These are phyloP conservation scores for Sphaerulina populicola DNA, from an alignment of 2,329 filamentous ascomycete genomes.

Conservation along the genomic window DNA sequence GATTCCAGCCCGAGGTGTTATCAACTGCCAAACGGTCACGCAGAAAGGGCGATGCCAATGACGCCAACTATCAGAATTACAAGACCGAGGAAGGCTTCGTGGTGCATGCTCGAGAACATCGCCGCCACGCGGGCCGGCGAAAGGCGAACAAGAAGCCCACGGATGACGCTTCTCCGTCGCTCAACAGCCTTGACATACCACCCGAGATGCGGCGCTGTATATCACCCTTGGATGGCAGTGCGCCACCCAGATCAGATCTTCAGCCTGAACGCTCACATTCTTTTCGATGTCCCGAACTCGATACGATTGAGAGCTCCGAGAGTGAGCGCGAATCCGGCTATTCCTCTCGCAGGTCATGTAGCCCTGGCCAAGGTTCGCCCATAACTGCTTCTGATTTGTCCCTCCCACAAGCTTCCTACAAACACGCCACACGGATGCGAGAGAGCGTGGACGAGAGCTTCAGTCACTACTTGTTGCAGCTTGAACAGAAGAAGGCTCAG, in stretches of 20 bases:
- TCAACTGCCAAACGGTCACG: conserved; percentile 68
- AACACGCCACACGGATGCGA: conserved; percentile 47
- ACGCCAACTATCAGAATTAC: conserved; percentile 56
- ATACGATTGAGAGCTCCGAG: conserved; percentile 54
- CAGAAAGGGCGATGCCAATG: conserved; percentile 55
- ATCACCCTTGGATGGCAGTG: conserved; percentile 30
- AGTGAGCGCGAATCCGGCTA: conserved; percentile 36
- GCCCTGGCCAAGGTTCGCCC: conserved; percentile 33
- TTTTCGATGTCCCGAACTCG: conserved; percentile 53
- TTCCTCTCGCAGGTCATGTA: conserved; percentile 39
- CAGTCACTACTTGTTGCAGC: conserved; percentile 65
- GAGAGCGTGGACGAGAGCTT: conserved; percentile 69
- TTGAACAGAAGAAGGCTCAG: conserved; percentile 72
- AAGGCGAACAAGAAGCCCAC: conserved; percentile 9
- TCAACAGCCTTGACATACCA: conserved; percentile 15
- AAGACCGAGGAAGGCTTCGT: conserved; percentile 52
- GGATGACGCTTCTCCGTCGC: conserved; percentile 10
- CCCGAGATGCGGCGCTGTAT: conserved; percentile 22
- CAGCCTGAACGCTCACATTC: conserved; percentile 40
- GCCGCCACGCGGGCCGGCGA: conserved; percentile 23
- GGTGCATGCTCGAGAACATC: conserved; percentile 29
- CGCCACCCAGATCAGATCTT: conserved; percentile 31
- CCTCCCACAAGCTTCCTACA: conserved; percentile 36
- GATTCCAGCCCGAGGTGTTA: conserved; percentile 70
- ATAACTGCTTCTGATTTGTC: conserved; percentile 44